phyloP scores from a whole-genome alignment of 2,329 filamentous ascomycete genomes.

The Xylaria sp. region DNA sequence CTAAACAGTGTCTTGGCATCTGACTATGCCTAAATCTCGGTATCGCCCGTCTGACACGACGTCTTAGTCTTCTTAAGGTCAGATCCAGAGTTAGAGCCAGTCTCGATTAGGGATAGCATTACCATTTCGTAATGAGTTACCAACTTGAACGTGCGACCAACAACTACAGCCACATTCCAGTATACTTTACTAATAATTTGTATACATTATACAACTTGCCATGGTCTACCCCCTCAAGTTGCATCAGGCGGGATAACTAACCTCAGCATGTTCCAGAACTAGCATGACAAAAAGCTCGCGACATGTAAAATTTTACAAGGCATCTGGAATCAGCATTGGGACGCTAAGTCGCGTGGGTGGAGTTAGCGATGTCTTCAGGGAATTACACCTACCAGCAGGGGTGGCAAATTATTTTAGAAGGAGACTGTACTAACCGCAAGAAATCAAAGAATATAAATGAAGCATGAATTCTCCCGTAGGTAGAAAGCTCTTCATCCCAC shows the following conservation, averaged over 20 bases:
- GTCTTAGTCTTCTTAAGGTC: not conserved
- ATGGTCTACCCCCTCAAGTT: not conserved
- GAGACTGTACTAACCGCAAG: not conserved
- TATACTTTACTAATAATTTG: slow-evolving; percentile 16
- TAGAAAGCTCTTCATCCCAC: not conserved
- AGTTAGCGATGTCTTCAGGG: not conserved
- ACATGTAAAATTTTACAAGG: slow-evolving; percentile 1
- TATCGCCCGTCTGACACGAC: not conserved
- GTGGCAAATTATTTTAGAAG: not conserved
- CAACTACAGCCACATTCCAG: not conserved
- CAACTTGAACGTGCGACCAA: not conserved
- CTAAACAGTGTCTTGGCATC: slow-evolving; percentile 10
- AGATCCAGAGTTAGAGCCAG: not conserved
- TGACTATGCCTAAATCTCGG: slow-evolving; percentile 2
- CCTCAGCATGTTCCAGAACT: slow-evolving; percentile 5
- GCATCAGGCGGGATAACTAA: not conserved
- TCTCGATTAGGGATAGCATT: slow-evolving; percentile 7
- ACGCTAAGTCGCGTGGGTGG: not conserved
- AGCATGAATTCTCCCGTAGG: not conserved
- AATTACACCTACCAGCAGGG: slow-evolving; percentile 7
- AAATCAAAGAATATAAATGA: slow-evolving; percentile 28
- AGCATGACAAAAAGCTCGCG: slow-evolving; percentile 3
- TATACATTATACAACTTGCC: not conserved
- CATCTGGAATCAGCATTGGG: not conserved
- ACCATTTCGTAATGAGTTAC: slow-evolving; percentile 19